Conservation (phyloP, 129 eudicot genomes). For the Pittosporum tobira region DNA sequence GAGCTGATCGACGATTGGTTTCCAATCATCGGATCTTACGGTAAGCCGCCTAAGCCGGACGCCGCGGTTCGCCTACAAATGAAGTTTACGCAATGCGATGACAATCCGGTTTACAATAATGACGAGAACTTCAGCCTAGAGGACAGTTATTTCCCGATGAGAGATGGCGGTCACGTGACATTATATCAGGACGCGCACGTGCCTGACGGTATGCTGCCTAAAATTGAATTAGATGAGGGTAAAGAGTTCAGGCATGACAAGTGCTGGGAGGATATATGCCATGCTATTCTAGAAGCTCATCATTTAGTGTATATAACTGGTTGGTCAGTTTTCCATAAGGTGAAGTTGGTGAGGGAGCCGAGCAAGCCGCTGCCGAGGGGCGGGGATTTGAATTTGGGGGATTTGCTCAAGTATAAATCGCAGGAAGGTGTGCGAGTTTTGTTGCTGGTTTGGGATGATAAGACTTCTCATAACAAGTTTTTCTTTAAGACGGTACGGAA, state of each 20-base stretch:
- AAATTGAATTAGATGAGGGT: constrained; percentile 31
- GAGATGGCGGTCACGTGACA: constrained; percentile 46
- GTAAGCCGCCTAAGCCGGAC: constrained; percentile 49
- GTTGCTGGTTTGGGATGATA: constrained; percentile 68
- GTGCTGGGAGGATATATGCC: constrained; percentile 77
- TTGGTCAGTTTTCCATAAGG: constrained; percentile 64
- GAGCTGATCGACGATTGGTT: constrained; percentile 53
- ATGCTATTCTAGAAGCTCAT: constrained; percentile 60
- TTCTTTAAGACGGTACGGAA: constrained; percentile 41
- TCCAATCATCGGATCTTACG: constrained; percentile 33
- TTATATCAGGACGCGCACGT: constrained; percentile 66
- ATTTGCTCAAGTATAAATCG: constrained; percentile 48
- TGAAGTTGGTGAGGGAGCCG: constrained; percentile 60
- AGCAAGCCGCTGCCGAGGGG: constrained; percentile 39
- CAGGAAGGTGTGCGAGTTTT: constrained; percentile 62
- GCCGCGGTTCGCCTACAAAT: constrained; percentile 38
- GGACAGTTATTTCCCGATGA: constrained; percentile 39
- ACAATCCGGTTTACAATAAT: not conserved
- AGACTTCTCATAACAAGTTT: constrained; percentile 57
- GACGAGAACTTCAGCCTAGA: constrained; percentile 23
- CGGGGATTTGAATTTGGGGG: constrained; percentile 50
- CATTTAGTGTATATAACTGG: constrained; percentile 62
- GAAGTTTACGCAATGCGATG: constrained; percentile 26
- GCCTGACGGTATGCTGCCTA: constrained; percentile 39
- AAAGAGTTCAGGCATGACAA: constrained; percentile 26